Evolutionary conservation across 2,329 filamentous ascomycete genomes (phyloP).

Genomic region (Paraphaeosphaeria sporulosa): DNA sequence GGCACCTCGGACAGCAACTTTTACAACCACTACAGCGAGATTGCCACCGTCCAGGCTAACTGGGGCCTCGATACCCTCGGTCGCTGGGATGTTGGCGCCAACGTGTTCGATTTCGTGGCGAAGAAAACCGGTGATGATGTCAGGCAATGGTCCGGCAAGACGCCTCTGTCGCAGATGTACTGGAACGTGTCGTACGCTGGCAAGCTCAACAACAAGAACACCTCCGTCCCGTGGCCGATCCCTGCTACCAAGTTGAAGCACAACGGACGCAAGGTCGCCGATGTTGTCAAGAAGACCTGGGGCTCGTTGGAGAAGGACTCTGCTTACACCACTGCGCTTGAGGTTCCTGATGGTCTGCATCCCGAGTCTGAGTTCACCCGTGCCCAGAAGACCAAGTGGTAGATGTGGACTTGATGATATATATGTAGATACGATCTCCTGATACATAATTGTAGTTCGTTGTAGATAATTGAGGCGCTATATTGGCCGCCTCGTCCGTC

Average conservation of each 20-base stretch:
- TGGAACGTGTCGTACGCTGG: slow-evolving; percentile 45
- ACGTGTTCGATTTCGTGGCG: slow-evolving; percentile 50
- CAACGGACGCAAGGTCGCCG: slow-evolving; percentile 37
- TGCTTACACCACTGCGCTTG: slow-evolving; percentile 40
- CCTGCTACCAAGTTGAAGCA: slow-evolving; percentile 36
- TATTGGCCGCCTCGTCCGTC: background rate
- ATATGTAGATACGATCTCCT: slow-evolving; percentile 4
- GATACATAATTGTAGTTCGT: background rate
- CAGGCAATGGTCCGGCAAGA: slow-evolving; percentile 35
- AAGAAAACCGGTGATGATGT: slow-evolving; percentile 37
- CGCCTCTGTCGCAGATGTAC: slow-evolving; percentile 39
- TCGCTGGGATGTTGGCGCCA: slow-evolving; percentile 57
- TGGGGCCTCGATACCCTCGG: slow-evolving; percentile 56
- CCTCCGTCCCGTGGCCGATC: slow-evolving; percentile 37
- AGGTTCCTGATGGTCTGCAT: slow-evolving; percentile 45
- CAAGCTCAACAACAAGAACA: slow-evolving; percentile 39
- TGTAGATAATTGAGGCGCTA: background rate
- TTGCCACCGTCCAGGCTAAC: slow-evolving; percentile 55
- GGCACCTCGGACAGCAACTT: slow-evolving; percentile 73
- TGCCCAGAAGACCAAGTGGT: slow-evolving; percentile 9
- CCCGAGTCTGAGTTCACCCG: slow-evolving; percentile 38
- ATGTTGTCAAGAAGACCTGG: slow-evolving; percentile 35
- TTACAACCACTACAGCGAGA: slow-evolving; percentile 58
- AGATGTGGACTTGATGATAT: background rate
- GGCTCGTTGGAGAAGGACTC: slow-evolving; percentile 27